Base-by-base conservation (phyloP, 768 basidiomycete genomes). In the Leccinum disarticulatum region DNA sequence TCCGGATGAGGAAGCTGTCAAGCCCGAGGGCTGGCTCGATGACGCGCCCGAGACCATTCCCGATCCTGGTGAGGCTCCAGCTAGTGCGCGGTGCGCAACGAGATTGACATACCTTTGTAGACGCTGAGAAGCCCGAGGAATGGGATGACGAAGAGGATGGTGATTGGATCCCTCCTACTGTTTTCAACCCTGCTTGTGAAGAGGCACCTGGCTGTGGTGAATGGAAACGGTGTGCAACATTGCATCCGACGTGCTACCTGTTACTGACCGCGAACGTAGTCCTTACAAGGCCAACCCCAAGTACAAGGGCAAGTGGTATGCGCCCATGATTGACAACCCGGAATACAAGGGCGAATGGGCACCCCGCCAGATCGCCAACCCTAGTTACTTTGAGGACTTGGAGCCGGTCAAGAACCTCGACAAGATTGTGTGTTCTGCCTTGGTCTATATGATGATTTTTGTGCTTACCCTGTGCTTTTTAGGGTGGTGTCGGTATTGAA, bases 141-240 rank as follows among this genome's bases (percentile, higher is more conserved):
- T 99, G 97, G 97, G 95, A 97, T 69, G 96, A 98, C 67, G 97
- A 98, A 72, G 97, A 98, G 73, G 96, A 99, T 66, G 97, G 97
- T 74, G 96, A 98, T 72, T 99, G 95, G 95, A 85, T 98, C 64
- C 83, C 95, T 7, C 95, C 97, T 31, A 86, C 86, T 58, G 80
- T 98, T 58, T 76, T 83, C 60, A 99, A 99, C 83, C 92, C 96
- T 63, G 90, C 86, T 72, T 98, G 97, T 72, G 80, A 85, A 63
- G 90, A 87, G 57, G 95, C 86, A 61, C 85, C 94, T 68, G 97
- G 97, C 30, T 99, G 97, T 70, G 97, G 97, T 70, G 87, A 88
- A 75, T 99, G 96, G 96, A 87, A 87, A 72, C 85, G 84, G 87
- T 91, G 73, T 8, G 64, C 52, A 9, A 36, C 17, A 2, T 3